A percentile compares a stretch with the other conserved stretches of the same genome.
These are phyloP conservation scores for Didymella lethalis DNA, from an alignment of 2,329 filamentous ascomycete genomes.

Conservation along the genomic window DNA sequence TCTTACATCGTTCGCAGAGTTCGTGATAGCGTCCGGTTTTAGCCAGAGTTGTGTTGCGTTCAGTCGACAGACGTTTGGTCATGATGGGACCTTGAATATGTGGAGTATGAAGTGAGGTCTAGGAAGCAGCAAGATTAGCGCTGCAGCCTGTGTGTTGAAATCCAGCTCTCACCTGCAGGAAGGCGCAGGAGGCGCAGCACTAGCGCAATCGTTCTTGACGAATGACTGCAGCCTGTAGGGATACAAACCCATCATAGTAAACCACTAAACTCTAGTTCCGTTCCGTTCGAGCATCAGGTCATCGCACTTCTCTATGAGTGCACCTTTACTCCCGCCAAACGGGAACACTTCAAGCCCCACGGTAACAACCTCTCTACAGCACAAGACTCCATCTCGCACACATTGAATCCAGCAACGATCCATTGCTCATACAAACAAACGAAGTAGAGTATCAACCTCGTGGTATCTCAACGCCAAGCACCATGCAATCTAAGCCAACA, in stretches of 20 bases:
- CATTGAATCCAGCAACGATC: not conserved
- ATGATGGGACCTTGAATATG: too few relatives aligned
- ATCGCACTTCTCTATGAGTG: too few relatives aligned
- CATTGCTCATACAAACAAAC: not conserved
- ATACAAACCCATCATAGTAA: too few relatives aligned
- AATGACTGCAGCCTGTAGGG: too few relatives aligned
- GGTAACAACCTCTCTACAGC: not conserved
- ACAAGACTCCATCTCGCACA: not conserved
- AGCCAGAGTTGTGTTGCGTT: too few relatives aligned
- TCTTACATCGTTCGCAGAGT: not conserved
- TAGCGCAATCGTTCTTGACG: not conserved
- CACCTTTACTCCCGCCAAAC: too few relatives aligned
- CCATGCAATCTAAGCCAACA: constrained; percentile 32
- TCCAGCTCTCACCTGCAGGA: not conserved
- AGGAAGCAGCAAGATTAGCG: not conserved
- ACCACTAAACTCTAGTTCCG: too few relatives aligned
- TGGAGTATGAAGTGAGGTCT: not conserved
- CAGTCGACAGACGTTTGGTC: too few relatives aligned
- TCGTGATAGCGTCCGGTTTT: not conserved
- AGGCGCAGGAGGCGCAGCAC: not conserved
- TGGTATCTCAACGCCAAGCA: constrained; percentile 29
- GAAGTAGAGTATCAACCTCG: not conserved
- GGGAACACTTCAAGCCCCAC: too few relatives aligned
- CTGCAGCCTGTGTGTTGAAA: not conserved
- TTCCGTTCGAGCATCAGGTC: too few relatives aligned